Evolutionary conservation across 2,329 filamentous ascomycete genomes (phyloP).

Genomic region (Pyrenophora teres): DNA sequence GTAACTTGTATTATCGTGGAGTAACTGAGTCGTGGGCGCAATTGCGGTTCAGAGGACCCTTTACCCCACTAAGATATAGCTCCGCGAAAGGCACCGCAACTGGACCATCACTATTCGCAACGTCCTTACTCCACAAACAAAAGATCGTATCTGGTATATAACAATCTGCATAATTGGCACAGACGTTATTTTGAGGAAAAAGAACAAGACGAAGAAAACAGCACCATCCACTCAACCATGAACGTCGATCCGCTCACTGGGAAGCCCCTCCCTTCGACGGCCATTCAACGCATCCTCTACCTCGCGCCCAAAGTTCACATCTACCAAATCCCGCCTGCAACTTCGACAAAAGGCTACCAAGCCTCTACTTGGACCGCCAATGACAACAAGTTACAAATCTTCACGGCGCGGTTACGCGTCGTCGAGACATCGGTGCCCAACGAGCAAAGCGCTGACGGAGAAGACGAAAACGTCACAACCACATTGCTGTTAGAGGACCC

Average conservation of each 20-base stretch:
- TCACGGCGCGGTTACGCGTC: constrained; percentile 79
- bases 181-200: background rate
- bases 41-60: constrained; percentile 3
- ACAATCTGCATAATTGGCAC: background rate
- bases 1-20: background rate
- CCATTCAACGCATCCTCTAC: constrained; percentile 86
- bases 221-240: constrained; percentile 51
- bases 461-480: constrained; percentile 65
- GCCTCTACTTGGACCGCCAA: constrained; percentile 76
- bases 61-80: constrained; percentile 25
- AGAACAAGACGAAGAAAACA: background rate
- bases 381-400: constrained; percentile 73
- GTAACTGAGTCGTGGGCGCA: background rate
- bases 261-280: constrained; percentile 68
- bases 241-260: constrained; percentile 74
- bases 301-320: constrained; percentile 75
- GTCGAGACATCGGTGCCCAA: constrained; percentile 70
- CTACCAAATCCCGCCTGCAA: constrained; percentile 83
- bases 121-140: background rate
- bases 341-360: constrained; percentile 77
- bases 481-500: constrained; percentile 82
- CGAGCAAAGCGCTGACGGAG: constrained; percentile 39
- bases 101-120: background rate
- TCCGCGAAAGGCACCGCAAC: background rate
- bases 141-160: background rate